phyloP scores from a whole-genome alignment of 768 basidiomycete genomes.

The Lentinula lateritia region DNA sequence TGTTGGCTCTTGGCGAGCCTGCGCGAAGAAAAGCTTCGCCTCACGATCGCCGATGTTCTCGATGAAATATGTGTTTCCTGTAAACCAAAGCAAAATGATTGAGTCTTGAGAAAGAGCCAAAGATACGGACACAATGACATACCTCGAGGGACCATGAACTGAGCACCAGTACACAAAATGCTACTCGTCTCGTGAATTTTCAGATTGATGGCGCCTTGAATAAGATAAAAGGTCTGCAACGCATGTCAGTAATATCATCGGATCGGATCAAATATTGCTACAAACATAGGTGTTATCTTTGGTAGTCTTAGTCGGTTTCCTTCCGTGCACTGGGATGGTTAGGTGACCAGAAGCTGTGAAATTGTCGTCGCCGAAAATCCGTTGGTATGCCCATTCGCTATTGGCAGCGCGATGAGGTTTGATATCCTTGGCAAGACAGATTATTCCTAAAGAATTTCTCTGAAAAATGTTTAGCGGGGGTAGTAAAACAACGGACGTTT shows the following conservation, averaged over 20 bases:
- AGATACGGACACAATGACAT: slow-evolving; percentile 12
- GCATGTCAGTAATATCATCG: background rate
- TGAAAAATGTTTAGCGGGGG: slow-evolving; percentile 3
- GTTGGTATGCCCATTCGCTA: slow-evolving; percentile 79
- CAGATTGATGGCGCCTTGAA: slow-evolving; percentile 86
- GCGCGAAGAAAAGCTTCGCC: slow-evolving; percentile 87
- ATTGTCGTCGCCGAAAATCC: slow-evolving; percentile 85
- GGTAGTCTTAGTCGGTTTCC: slow-evolving; percentile 82
- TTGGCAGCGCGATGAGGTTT: slow-evolving; percentile 54
- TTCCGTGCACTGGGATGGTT: slow-evolving; percentile 68
- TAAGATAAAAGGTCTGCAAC: slow-evolving; percentile 52
- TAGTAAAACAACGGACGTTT: slow-evolving; percentile 52
- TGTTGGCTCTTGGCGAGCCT: slow-evolving; percentile 50
- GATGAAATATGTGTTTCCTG: slow-evolving; percentile 89
- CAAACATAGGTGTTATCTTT: slow-evolving; percentile 93
- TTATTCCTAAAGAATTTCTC: slow-evolving; percentile 53
- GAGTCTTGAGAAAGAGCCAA: background rate
- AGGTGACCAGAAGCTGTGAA: slow-evolving; percentile 91
- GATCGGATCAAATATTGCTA: slow-evolving; percentile 9
- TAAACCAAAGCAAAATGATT: background rate
- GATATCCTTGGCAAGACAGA: slow-evolving; percentile 69
- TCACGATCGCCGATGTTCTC: slow-evolving; percentile 80
- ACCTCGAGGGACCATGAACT: slow-evolving; percentile 71
- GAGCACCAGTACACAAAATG: slow-evolving; percentile 59
- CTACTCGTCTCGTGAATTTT: slow-evolving; percentile 77